These are phyloP conservation scores for Gregarina niphandrodes DNA, from an alignment of 169 alveolate genomes.

Conservation along the genomic window DNA sequence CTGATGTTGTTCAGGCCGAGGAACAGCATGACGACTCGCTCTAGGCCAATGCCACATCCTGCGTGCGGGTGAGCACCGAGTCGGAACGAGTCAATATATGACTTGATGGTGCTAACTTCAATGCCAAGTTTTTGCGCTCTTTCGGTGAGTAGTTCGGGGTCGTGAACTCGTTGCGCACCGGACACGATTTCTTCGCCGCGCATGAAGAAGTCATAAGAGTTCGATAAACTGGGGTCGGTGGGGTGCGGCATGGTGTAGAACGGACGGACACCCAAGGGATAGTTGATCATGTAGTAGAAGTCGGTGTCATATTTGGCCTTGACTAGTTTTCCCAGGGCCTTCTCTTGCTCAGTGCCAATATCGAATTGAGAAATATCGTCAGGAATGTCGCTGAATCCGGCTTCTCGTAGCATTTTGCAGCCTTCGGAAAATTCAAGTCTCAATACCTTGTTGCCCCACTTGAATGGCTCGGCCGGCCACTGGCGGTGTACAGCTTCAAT, in stretches of 20 bases:
- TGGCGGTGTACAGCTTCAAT: slow-evolving; percentile 4
- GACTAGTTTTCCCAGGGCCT: slow-evolving; percentile 68
- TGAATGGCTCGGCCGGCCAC: slow-evolving; percentile 11
- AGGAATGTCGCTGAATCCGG: slow-evolving; percentile 34
- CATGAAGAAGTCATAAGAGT: slow-evolving; percentile 94
- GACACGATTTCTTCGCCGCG: slow-evolving; percentile 94
- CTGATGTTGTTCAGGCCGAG: slow-evolving; percentile 74
- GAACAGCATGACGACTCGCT: slow-evolving; percentile 88
- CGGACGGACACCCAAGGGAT: slow-evolving; percentile 88
- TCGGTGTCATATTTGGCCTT: slow-evolving; percentile 80
- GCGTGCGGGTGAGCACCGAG: slow-evolving; percentile 96
- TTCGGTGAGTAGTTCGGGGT: slow-evolving; percentile 59
- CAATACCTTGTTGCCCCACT: slow-evolving; percentile 3
- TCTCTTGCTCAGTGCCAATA: slow-evolving; percentile 73
- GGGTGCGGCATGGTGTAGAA: slow-evolving; percentile 94
- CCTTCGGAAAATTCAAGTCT: slow-evolving; percentile 17
- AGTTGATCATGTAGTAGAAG: slow-evolving; percentile 72
- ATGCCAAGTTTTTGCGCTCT: slow-evolving; percentile 44
- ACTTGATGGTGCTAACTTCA: slow-evolving; percentile 55
- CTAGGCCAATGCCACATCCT: slow-evolving; percentile 98
- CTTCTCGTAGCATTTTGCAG: slow-evolving; percentile 27
- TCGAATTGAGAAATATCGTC: slow-evolving; percentile 33
- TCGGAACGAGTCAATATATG: slow-evolving; percentile 76
- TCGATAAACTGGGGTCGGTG: slow-evolving; percentile 51
- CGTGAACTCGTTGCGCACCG: slow-evolving; percentile 98